phyloP scores from a whole-genome alignment of 352 stramenopile species.

The Pythium biforme region DNA sequence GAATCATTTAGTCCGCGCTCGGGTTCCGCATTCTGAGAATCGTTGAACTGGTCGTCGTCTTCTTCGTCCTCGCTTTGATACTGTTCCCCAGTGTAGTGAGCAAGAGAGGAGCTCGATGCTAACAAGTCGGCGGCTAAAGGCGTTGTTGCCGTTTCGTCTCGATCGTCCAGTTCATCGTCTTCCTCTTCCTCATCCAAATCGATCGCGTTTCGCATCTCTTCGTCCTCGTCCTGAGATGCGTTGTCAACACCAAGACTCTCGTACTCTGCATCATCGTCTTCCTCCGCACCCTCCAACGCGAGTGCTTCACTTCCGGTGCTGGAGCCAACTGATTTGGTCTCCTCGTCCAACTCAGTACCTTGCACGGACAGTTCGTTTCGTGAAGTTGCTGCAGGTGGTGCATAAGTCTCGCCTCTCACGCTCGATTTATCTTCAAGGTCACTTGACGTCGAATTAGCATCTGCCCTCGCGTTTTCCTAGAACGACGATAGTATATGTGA shows the following conservation, averaged over 20 bases:
- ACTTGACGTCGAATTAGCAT: background rate
- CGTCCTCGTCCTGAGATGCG: no score
- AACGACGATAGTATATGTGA: background rate
- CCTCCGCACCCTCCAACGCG: background rate
- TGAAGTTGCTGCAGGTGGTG: background rate
- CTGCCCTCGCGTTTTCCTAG: background rate
- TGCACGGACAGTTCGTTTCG: background rate
- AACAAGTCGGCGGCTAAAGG: background rate
- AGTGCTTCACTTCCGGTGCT: constrained; percentile 15
- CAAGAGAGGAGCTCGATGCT: background rate
- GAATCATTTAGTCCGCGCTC: constrained; percentile 1
- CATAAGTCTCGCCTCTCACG: no score
- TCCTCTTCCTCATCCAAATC: background rate
- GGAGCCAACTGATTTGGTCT: constrained; percentile 1
- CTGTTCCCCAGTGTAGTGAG: background rate
- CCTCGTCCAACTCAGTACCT: background rate
- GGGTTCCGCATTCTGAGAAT: background rate
- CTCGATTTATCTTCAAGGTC: background rate
- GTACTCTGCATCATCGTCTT: constrained; percentile 10
- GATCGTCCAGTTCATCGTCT: background rate
- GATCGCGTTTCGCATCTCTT: background rate
- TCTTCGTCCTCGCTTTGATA: background rate
- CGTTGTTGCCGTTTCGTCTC: background rate
- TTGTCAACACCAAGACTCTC: constrained; percentile 10
- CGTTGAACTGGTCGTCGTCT: background rate